Evolutionary conservation across 805 yeast species (phyloP), one percentile per base, ranked within the genome.

Genomic region (Candida suzukii): DNA sequence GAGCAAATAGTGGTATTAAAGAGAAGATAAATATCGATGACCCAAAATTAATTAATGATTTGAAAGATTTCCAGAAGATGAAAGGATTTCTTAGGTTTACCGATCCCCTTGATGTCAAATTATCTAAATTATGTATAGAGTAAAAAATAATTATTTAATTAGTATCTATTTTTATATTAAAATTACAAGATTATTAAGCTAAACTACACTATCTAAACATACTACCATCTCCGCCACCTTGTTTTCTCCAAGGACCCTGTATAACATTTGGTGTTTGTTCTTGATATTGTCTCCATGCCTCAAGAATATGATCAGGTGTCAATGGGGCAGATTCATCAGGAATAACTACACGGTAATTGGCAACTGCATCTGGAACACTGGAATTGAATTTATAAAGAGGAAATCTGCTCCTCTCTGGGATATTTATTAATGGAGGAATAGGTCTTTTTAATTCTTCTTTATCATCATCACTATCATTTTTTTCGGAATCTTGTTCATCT

Each of bases 261-360:
- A 84, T 78, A 1, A 78, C 72, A 3, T 79, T 73, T 26, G 82
- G 79, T 39, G 73, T 76, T 52, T 88, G 95, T 34, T 71, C 47
- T 48, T 76, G 78, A 49, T 80, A 83, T 37, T 83, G 58, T 50
- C 95, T 68, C 91, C 95, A 86, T 1, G 96, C 96, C 52, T 88
- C 95, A 39, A 95, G 64, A 24, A 90, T 71, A 55, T 90, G 95
- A 45, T 85, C 88, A 0, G 97, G 95, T 27, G 77, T 68, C 35
- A 90, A 58, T 1, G 96, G 96, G 37, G 70, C 70, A 45, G 38
- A 42, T 51, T 14, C 19, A 18, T 29, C 32, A 37, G 31, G 43
- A 22, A 29, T 19, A 7, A 35, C 35, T 7, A 36, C 20, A 8
- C 29, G 14, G 13, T 35, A 35, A 9, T 13, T 17, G 3, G 13